A percentile compares a stretch with the other conserved stretches of the same genome.
phyloP scores from a whole-genome alignment of 768 basidiomycete species.

The Pluteus cervinus region DNA sequence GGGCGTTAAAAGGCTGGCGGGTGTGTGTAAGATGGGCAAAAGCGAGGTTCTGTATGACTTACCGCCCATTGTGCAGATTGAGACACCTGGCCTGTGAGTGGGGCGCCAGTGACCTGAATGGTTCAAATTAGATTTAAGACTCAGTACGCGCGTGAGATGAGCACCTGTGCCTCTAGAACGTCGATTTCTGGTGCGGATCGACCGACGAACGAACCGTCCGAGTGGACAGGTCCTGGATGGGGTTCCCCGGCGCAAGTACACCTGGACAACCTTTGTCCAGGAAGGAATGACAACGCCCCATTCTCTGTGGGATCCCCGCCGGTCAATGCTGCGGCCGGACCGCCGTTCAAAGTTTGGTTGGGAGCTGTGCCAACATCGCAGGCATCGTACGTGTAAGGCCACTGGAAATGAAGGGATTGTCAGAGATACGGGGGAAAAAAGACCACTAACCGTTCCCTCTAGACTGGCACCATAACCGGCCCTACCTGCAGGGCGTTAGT shows the following conservation, averaged over 20 bases:
- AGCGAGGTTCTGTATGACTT: slow-evolving; percentile 22
- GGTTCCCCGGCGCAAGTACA: slow-evolving; percentile 85
- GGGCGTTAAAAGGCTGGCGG: slow-evolving; percentile 66
- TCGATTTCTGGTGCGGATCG: slow-evolving; percentile 88
- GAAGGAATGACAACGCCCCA: slow-evolving; percentile 70
- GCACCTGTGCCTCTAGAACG: slow-evolving; percentile 80
- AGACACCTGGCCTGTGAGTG: slow-evolving; percentile 54
- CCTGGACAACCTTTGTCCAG: slow-evolving; percentile 79
- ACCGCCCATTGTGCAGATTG: slow-evolving; percentile 83
- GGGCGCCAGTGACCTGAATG: slow-evolving; percentile 24
- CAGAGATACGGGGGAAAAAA: slow-evolving; percentile 2
- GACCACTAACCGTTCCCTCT: slow-evolving; percentile 61
- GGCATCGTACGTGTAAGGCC: slow-evolving; percentile 78
- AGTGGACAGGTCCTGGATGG: slow-evolving; percentile 80
- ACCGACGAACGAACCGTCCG: slow-evolving; percentile 76
- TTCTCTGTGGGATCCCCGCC: slow-evolving; percentile 52
- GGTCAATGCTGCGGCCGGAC: slow-evolving; percentile 52
- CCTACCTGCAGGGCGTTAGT: slow-evolving; percentile 39
- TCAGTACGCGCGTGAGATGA: no score
- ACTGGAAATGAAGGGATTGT: slow-evolving; percentile 29
- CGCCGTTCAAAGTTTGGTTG: slow-evolving; percentile 74
- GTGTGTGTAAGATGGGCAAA: slow-evolving; percentile 2
- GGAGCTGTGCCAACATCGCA: slow-evolving; percentile 91
- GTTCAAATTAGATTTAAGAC: slow-evolving; percentile 2
- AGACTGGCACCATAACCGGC: slow-evolving; percentile 85